Conservation (phyloP, 106 monocot species). For the Chionographis japonica region DNA sequence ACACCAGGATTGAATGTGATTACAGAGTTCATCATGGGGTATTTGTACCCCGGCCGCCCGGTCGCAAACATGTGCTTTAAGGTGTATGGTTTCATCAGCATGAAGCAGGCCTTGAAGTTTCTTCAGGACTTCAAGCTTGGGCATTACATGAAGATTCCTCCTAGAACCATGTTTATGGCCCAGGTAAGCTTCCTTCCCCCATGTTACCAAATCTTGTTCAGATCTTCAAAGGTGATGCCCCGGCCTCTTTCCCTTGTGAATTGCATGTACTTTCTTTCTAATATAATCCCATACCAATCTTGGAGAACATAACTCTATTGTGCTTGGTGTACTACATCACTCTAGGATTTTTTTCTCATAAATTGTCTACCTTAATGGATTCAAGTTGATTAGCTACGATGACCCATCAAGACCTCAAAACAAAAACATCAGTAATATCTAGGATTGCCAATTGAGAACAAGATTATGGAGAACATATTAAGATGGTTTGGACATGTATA, state of each 20-base stretch:
- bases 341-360: no score
- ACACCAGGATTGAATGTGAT: conserved; percentile 39
- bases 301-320: no score
- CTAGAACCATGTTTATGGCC: conserved; percentile 44
- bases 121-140: conserved; percentile 47
- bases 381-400: no score
- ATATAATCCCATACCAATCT: no score
- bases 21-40: conserved; percentile 45
- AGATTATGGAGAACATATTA: no score
- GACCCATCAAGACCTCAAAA: no score
- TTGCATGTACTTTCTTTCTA: no score
- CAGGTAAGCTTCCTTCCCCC: conserved; percentile 17
- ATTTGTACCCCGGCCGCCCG: conserved; percentile 34
- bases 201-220: background rate
- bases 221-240: background rate
- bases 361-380: no score
- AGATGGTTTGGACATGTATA: no score
- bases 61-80: conserved; percentile 50
- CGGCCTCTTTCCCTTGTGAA: background rate
- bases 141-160: conserved; percentile 54
- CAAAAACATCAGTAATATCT: no score
- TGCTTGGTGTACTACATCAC: no score
- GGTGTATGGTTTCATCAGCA: conserved; percentile 39
- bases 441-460: no score
- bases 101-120: conserved; percentile 34